Conservation (phyloP, 257 asterid species). For the Striga asiatica region DNA sequence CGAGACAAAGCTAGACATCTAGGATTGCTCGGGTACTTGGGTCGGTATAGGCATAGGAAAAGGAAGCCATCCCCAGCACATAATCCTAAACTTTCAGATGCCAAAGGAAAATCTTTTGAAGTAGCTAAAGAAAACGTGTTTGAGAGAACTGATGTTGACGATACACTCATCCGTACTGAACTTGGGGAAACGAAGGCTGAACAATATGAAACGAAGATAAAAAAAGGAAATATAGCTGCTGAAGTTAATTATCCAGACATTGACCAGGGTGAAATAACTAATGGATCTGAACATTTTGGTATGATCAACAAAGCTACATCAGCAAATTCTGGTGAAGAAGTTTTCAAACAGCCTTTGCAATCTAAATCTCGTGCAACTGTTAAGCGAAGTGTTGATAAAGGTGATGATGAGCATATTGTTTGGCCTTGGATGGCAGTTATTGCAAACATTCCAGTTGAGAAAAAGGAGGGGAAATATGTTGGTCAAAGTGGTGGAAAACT, state of each 20-base stretch:
- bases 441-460: constrained; percentile 54
- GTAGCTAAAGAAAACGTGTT: too few species aligned
- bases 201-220: background rate
- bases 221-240: constrained; percentile 2
- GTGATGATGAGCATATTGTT: constrained; percentile 52
- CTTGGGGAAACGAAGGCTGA: constrained; percentile 11
- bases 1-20: constrained; percentile 56
- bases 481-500: constrained; percentile 62
- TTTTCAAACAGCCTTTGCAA: constrained; percentile 6
- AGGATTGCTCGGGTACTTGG: constrained; percentile 59
- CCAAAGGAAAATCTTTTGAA: constrained; percentile 2
- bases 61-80: constrained; percentile 15
- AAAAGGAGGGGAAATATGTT: constrained; percentile 37
- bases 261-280: constrained; percentile 23
- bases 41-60: constrained; percentile 27
- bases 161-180: background rate
- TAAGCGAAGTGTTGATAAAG: constrained; percentile 9
- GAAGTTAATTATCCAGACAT: constrained; percentile 3
- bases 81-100: constrained; percentile 18
- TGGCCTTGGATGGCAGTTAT: constrained; percentile 86
- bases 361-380: constrained; percentile 9
- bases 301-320: constrained; percentile 2
- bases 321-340: constrained; percentile 2
- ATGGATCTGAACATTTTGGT: constrained; percentile 8
- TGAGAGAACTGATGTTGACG: background rate